These are phyloP conservation scores for Termitomyces sp. DNA, from an alignment of 768 basidiomycete genomes.

Conservation along the genomic window DNA sequence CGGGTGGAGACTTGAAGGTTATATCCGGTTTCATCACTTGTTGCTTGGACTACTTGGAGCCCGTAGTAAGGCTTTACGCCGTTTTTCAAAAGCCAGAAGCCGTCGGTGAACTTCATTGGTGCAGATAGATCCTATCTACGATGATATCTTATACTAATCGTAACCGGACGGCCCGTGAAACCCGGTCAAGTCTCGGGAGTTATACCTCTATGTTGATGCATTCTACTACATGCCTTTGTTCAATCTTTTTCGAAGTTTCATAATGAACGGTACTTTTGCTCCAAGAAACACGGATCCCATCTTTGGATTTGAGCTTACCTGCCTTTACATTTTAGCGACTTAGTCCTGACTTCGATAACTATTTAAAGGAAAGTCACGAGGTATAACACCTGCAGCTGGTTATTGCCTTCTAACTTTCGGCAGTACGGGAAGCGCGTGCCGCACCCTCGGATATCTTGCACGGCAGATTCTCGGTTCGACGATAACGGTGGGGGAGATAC, in stretches of 20 bases:
- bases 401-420: neutral
- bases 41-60: slow-evolving; percentile 51
- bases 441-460: too few species aligned
- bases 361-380: neutral
- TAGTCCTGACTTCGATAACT: neutral
- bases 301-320: neutral
- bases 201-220: neutral
- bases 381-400: neutral
- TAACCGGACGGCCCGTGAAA: neutral
- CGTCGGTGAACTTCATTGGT: slow-evolving; percentile 67
- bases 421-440: neutral
- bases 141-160: neutral
- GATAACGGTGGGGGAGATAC: neutral
- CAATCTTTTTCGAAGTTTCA: neutral
- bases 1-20: slow-evolving; percentile 56
- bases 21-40: slow-evolving; percentile 38
- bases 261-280: neutral
- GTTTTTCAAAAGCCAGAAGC: slow-evolving; percentile 62
- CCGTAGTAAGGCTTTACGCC: slow-evolving; percentile 58
- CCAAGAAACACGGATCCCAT: neutral
- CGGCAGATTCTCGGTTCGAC: too few species aligned
- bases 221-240: neutral
- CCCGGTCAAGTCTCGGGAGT: neutral
- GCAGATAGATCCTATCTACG: neutral
- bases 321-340: neutral